Evolutionary conservation across 257 asterid species (phyloP).

Genomic region (Linaria vulgaris): DNA sequence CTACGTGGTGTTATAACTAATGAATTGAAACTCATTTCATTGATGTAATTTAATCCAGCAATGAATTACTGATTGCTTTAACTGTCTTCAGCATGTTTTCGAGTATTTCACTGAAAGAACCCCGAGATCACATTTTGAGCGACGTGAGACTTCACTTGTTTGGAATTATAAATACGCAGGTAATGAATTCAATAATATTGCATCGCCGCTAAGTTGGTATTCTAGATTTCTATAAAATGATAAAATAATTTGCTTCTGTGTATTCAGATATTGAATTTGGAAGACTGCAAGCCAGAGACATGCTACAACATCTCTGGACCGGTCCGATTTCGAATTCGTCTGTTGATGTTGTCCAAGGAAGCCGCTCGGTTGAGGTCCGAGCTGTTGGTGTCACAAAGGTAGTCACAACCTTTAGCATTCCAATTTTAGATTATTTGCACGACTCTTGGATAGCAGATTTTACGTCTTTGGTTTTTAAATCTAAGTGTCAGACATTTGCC

Average conservation of each 20-base stretch:
- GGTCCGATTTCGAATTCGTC: conserved; percentile 97
- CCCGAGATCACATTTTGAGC: conserved; percentile 86
- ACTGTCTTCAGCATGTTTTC: conserved; percentile 74
- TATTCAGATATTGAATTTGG: conserved; percentile 84
- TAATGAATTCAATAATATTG: conserved; percentile 25
- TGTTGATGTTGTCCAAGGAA: conserved; percentile 94
- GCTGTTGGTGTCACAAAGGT: conserved; percentile 98
- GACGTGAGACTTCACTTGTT: conserved; percentile 86
- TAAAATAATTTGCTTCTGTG: conserved; percentile 12
- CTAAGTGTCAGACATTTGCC: too few relatives aligned
- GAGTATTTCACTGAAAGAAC: conserved; percentile 98
- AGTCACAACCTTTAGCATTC: conserved; percentile 20
- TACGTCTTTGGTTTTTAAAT: neutral
- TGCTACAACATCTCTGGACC: conserved; percentile 99
- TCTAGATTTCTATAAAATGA: conserved; percentile 2
- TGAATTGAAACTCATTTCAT: conserved; percentile 7
- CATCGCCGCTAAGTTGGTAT: conserved; percentile 21
- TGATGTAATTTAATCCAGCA: conserved; percentile 19
- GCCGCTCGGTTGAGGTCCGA: conserved; percentile 91
- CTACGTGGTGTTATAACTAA: neutral
- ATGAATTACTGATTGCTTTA: conserved; percentile 26
- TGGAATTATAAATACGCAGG: conserved; percentile 99
- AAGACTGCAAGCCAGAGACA: conserved; percentile 97
- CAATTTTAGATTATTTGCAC: neutral
- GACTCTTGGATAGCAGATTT: neutral